Percentiles rank a stretch among this genome's conserved stretches.
phyloP scores from a whole-genome alignment of 106 monocot genomes.

The Alisma plantagoaquatica region DNA sequence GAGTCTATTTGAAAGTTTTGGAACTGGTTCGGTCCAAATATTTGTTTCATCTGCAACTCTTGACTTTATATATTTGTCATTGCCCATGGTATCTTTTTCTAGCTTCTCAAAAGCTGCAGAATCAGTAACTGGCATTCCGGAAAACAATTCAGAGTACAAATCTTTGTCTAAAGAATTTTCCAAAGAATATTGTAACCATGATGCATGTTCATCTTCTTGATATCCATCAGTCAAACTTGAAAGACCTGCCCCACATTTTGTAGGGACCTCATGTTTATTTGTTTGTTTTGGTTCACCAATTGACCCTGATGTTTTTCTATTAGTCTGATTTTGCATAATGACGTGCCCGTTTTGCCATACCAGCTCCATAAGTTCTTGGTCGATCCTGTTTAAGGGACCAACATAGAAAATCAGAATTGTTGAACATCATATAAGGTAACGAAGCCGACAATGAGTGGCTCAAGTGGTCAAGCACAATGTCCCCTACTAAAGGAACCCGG shows the following conservation, averaged over 20 bases:
- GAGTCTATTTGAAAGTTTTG: not conserved
- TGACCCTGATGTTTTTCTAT: constrained; percentile 8
- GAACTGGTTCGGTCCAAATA: not conserved
- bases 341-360: constrained; percentile 47
- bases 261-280: constrained; percentile 8
- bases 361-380: constrained; percentile 49
- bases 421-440: no score
- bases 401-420: no score
- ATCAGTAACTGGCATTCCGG: constrained; percentile 34
- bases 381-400: no score
- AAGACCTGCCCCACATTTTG: constrained; percentile 1
- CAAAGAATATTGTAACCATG: constrained; percentile 53
- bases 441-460: no score
- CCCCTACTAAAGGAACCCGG: no score
- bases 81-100: not conserved
- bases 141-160: constrained; percentile 52
- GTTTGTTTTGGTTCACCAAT: constrained; percentile 12
- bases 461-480: no score
- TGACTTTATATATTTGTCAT: constrained; percentile 1
- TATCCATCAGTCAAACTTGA: not conserved
- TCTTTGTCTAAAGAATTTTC: constrained; percentile 67
- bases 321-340: constrained; percentile 52
- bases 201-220: constrained; percentile 37
- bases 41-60: not conserved
- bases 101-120: constrained; percentile 5